Conservation (phyloP, 768 basidiomycete genomes). For the Auricularia cornea region DNA sequence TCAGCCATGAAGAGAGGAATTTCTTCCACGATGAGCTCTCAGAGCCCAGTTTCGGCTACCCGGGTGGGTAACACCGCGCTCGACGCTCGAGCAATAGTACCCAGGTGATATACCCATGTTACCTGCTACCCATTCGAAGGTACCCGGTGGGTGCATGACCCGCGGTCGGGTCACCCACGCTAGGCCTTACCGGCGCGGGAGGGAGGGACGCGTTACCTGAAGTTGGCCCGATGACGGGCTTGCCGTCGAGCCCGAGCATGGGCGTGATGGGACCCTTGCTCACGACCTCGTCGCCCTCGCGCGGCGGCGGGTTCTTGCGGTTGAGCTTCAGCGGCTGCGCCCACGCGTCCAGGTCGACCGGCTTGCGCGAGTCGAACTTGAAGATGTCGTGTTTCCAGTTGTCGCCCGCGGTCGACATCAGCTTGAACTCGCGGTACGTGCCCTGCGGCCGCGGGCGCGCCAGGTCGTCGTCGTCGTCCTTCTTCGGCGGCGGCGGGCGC, state of each 20-base stretch:
- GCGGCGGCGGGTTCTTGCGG: slow-evolving; percentile 60
- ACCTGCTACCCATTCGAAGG: slow-evolving; percentile 18
- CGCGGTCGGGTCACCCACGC: slow-evolving; percentile 50
- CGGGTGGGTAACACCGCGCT: no score
- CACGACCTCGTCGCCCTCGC: slow-evolving; percentile 31
- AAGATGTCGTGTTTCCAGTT: slow-evolving; percentile 91
- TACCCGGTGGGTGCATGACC: no score
- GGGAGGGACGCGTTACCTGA: background rate
- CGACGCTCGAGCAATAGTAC: no score
- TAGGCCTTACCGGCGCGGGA: slow-evolving; percentile 70
- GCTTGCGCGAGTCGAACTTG: slow-evolving; percentile 76
- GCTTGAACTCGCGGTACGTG: slow-evolving; percentile 67
- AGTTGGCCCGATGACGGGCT: slow-evolving; percentile 68
- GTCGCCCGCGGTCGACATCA: slow-evolving; percentile 71
- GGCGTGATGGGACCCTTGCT: slow-evolving; percentile 36
- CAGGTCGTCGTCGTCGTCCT: no score
- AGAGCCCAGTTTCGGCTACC: no score
- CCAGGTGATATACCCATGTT: no score
- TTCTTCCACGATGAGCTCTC: no score
- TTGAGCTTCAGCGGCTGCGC: slow-evolving; percentile 74
- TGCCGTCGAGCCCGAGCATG: slow-evolving; percentile 77
- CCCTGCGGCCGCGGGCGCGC: no score
- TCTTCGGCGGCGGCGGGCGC: no score
- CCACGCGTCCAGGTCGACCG: slow-evolving; percentile 64
- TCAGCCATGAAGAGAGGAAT: no score